Evolutionary conservation across 176 grass and related monocot species (phyloP).

Genomic region (Alloteropsis semialata): DNA sequence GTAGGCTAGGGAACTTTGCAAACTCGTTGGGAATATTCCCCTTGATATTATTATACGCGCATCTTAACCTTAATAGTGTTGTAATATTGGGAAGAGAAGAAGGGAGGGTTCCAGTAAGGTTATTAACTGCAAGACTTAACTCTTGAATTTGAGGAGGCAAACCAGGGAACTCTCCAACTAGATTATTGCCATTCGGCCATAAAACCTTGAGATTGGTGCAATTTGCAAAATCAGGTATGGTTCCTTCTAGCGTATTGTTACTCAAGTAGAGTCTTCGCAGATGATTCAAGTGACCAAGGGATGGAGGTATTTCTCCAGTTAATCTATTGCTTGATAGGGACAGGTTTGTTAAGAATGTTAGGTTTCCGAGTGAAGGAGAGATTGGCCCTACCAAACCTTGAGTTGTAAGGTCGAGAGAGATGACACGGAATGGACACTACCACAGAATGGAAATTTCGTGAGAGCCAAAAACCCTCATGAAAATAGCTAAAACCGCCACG

Average conservation of each 20-base stretch:
- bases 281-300: not conserved
- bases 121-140: not conserved
- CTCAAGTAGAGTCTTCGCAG: not conserved
- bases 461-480: too few species aligned
- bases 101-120: slow-evolving; percentile 5
- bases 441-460: too few species aligned
- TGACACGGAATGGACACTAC: not conserved
- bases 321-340: not conserved
- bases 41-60: not conserved
- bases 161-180: not conserved
- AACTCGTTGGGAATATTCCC: not conserved
- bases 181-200: not conserved
- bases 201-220: not conserved
- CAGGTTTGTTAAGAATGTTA: not conserved
- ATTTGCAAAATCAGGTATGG: not conserved
- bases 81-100: not conserved
- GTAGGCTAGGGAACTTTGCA: not conserved
- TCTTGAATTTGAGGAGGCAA: not conserved
- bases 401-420: not conserved
- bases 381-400: not conserved
- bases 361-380: not conserved
- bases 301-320: slow-evolving; percentile 12
- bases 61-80: not conserved
- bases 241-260: not conserved
- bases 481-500: too few species aligned